Evolutionary conservation across 306 rosid species (phyloP).

Genomic region (Trichosanthes cucumerina): DNA sequence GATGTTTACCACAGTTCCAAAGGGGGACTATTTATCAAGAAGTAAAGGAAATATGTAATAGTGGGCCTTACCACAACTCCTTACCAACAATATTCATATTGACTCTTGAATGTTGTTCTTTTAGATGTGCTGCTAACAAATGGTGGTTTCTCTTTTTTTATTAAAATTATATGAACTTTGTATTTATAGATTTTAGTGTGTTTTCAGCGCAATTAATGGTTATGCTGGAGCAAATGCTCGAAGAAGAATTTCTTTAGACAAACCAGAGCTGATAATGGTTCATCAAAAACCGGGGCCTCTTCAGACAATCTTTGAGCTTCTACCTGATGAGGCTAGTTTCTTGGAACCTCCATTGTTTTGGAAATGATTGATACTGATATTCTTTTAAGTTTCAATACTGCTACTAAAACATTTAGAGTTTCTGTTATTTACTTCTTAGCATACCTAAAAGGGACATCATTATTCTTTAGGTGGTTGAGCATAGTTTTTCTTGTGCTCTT

Average conservation of each 20-base stretch:
- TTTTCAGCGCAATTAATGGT: slow-evolving; percentile 45
- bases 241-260: slow-evolving; percentile 61
- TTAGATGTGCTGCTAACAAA: background rate
- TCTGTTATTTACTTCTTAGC: background rate
- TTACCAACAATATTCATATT: background rate
- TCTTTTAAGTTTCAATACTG: background rate
- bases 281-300: slow-evolving; percentile 97
- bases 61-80: background rate
- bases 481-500: slow-evolving; percentile 97
- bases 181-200: background rate
- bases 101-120: background rate
- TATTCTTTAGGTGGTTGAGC: slow-evolving; percentile 73
- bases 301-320: slow-evolving; percentile 78
- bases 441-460: slow-evolving; percentile 15
- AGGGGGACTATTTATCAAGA: background rate
- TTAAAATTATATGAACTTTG: background rate
- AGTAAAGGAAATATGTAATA: background rate
- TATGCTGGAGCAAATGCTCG: slow-evolving; percentile 62
- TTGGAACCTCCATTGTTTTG: slow-evolving; percentile 9
- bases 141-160: background rate
- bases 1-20: background rate
- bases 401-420: background rate
- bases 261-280: slow-evolving; percentile 72
- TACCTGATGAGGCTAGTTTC: slow-evolving; percentile 66
- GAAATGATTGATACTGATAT: background rate